Percentiles rank a stretch among this genome's conserved stretches.
phyloP scores from a whole-genome alignment of 345 rosid species.

The Kandelia obovata region DNA sequence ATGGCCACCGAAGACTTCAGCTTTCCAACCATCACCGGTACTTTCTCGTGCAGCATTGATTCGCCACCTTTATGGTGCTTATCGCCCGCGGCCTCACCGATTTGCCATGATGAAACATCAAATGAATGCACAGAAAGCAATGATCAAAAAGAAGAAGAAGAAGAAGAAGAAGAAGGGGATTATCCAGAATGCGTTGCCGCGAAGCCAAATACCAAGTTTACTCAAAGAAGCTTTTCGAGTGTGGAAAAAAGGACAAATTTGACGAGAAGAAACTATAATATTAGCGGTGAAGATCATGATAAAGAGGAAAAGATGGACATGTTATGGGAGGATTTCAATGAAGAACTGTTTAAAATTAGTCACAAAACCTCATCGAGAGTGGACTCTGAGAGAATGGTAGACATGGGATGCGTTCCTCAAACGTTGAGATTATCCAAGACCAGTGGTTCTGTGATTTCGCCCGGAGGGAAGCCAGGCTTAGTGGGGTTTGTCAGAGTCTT shows the following conservation, averaged over 20 bases:
- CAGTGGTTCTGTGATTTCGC: conserved; percentile 19
- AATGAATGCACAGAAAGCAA: not conserved
- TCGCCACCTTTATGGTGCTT: conserved; percentile 75
- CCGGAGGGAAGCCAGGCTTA: conserved; percentile 32
- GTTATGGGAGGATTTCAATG: conserved; percentile 87
- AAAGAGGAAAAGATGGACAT: conserved; percentile 69
- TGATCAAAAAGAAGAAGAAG: conserved; percentile 7
- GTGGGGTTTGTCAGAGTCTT: conserved; percentile 45
- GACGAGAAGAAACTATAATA: not conserved
- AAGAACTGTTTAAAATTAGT: conserved; percentile 35
- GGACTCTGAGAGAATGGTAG: conserved; percentile 14
- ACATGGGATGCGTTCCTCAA: conserved; percentile 26
- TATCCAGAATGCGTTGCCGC: not conserved
- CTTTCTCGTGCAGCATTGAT: conserved; percentile 32
- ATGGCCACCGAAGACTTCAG: conserved; percentile 57
- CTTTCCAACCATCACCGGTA: conserved; percentile 49
- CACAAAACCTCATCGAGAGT: conserved; percentile 13
- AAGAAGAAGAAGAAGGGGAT: conserved; percentile 3
- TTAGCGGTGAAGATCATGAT: not conserved
- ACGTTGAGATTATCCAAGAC: conserved; percentile 30
- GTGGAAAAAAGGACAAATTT: conserved; percentile 23
- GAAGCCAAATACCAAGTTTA: not conserved
- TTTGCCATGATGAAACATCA: conserved; percentile 6
- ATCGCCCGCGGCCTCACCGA: conserved; percentile 35
- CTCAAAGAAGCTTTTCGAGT: not conserved